Percentiles rank a stretch among this genome's conserved stretches.
These are phyloP conservation scores for Psilocybe azurescens DNA, from an alignment of 768 basidiomycete genomes.

Conservation along the genomic window DNA sequence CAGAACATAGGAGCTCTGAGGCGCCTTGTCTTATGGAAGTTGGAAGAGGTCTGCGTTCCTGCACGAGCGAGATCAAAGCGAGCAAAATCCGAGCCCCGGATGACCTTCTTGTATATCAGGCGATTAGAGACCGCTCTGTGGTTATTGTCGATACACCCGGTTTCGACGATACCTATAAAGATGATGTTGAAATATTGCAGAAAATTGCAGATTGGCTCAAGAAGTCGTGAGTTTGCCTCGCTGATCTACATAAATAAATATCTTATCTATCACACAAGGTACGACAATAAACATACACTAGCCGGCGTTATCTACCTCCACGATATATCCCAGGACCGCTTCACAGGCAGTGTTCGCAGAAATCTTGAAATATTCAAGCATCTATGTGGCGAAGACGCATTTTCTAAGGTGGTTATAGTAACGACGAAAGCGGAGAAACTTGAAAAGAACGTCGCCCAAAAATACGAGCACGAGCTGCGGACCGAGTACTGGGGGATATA, in stretches of 20 bases:
- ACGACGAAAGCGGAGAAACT: not conserved
- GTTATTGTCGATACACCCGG: constrained; percentile 35
- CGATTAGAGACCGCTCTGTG: not conserved
- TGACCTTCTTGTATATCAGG: not conserved
- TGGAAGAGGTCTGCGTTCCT: constrained; percentile 27
- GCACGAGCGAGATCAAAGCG: constrained; percentile 19
- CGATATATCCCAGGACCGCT: constrained; percentile 27
- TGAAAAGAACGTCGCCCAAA: not conserved
- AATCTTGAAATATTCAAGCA: constrained; percentile 39
- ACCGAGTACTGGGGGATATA: not conserved
- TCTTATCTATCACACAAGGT: not conserved
- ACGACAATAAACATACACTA: constrained; percentile 1
- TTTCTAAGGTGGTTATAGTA: constrained; percentile 27
- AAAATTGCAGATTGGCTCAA: constrained; percentile 30
- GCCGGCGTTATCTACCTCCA: constrained; percentile 33
- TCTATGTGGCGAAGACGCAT: constrained; percentile 37
- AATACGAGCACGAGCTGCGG: not conserved
- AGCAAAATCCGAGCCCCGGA: constrained; percentile 6
- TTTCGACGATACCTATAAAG: constrained; percentile 29
- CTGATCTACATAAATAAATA: not conserved
- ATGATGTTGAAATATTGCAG: constrained; percentile 28
- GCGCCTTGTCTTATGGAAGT: constrained; percentile 6
- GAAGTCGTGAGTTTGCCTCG: constrained; percentile 15
- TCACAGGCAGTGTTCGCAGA: constrained; percentile 32
- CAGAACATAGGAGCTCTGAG: not conserved